Evolutionary conservation across 495 filamentous ascomycete species (phyloP), one percentile per base, ranked within the genome.

Genomic region (Podospora tetraspora): DNA sequence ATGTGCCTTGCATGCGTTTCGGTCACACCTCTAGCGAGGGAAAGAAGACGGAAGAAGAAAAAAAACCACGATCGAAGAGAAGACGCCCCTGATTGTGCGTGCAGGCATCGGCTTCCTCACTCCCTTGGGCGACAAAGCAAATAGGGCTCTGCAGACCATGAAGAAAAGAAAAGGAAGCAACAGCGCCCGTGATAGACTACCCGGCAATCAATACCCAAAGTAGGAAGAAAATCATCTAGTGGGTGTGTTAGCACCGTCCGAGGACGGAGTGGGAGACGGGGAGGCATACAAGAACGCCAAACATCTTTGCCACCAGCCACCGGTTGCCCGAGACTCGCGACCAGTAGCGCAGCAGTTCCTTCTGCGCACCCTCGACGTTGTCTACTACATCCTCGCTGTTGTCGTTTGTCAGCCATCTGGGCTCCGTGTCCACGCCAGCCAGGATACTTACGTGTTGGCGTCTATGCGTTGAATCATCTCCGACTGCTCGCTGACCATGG

Each of bases 261-360:
- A 10, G 13, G n/a, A 21, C 16, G 62, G 57, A 74, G 80, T 76
- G 84, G 77, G 68, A 83, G 81, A 73, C 83, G 58, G 37, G 21
- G 61, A 83, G 43, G 76, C 88, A 82, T 82, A 89, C 88, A 56
- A 89, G 77, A 23, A 89, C 91, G 66, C 95, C 95, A 86, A 99
- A 97, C 96, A 99, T 99, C 86, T 98, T 97, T 19, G 94, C 96
- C 64, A 99, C 88, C 61, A 99, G 81, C 95, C 96, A 98, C 73
- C 95, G 85, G 83, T 98, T 99, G 27, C 93, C 91, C 23, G 91
- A 92, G 12, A 98, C 94, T 25, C 93, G 84, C 12, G 87, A 89
- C 95, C 96, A 99, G 81, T 98, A 99, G 75, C 97, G 97, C 83
- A 99, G 86, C 70, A 93, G 70, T 80, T 99, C 95, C 57, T 94